A percentile compares a stretch with the other conserved stretches of the same genome.
phyloP scores from a whole-genome alignment of 2,329 filamentous ascomycete genomes.

The Cadophora sp. region DNA sequence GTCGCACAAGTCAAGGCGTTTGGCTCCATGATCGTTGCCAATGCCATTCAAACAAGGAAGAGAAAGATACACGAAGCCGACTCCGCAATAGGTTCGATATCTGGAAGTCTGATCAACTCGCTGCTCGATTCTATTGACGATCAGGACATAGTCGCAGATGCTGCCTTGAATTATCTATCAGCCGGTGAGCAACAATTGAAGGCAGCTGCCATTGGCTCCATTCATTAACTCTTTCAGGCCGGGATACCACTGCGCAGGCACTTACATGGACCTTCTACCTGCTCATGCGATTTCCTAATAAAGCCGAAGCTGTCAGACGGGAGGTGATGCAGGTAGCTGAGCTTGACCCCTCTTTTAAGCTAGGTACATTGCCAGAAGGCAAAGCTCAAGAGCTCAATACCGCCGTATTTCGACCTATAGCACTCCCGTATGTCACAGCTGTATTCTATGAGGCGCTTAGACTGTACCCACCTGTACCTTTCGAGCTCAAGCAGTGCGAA shows the following conservation, averaged over 20 bases:
- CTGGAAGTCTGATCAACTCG: conserved; percentile 65
- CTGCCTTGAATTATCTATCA: conserved; percentile 70
- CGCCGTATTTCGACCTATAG: conserved; percentile 39
- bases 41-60: conserved; percentile 53
- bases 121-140: conserved; percentile 63
- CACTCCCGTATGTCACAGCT: conserved; percentile 63
- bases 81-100: conserved; percentile 46
- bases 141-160: conserved; percentile 64
- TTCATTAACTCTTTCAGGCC: conserved; percentile 46
- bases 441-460: conserved; percentile 68
- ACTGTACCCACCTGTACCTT: conserved; percentile 68
- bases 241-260: conserved; percentile 70
- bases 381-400: conserved; percentile 27
- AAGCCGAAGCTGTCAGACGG: conserved; percentile 49
- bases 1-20: conserved; percentile 59
- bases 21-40: conserved; percentile 62
- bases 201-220: neutral
- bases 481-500: conserved; percentile 68
- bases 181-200: conserved; percentile 49
- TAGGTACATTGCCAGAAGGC: neutral
- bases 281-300: conserved; percentile 57
- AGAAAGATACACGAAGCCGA: conserved; percentile 30
- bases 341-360: conserved; percentile 20
- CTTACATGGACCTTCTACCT: conserved; percentile 70
- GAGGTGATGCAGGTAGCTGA: conserved; percentile 47